Base-by-base conservation (phyloP, 345 rosid genomes). In the Euphorbia pulcherrima region DNA sequence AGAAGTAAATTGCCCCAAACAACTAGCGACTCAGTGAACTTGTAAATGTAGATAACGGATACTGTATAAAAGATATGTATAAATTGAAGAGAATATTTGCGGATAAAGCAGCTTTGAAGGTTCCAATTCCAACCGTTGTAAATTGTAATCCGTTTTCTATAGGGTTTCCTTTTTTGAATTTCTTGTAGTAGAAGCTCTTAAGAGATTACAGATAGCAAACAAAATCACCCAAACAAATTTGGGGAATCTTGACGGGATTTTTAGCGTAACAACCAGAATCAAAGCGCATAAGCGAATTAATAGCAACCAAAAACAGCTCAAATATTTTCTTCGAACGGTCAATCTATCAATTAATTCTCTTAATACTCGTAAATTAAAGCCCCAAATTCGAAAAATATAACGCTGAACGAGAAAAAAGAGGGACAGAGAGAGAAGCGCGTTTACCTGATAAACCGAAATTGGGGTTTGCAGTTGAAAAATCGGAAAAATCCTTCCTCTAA, bases 111-210 rank as follows among this genome's bases (percentile, higher is more conserved):
- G 66, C 69, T 59, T 65, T 72, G 70, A 59, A 72, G 59, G 71
- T 67, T 66, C 65, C 66, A 72, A 50, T 67, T 66, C 65, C 66
- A 72, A 50, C 71, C 70, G 71, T 51, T 59, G 66, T n/a, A 72
- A 72, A n/a, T n/a, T n/a, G n/a, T n/a, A n/a, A 41, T 52, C 54
- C 27, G 35, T 65, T 50, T 26, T 14, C 26, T 18, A 50, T 27
- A 8, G 16, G n/a, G 41, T 47, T 65, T 59, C 52, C 69, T 24
- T 70, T 52, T 70, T 61, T 50, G 60, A 70, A 39, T 46, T 64
- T 57, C 74, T 55, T 71, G 74, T 33, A 55, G 35, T 55, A 56
- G 74, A 64, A 57, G 74, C 69, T 71, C 68, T 71, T 14, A n/a
- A n/a, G n/a, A n/a, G n/a, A n/a, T n/a, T n/a, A 56, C 6, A 68